Base-by-base conservation (phyloP, 2,329 filamentous ascomycete genomes). In the Fusarium marasasianum region DNA sequence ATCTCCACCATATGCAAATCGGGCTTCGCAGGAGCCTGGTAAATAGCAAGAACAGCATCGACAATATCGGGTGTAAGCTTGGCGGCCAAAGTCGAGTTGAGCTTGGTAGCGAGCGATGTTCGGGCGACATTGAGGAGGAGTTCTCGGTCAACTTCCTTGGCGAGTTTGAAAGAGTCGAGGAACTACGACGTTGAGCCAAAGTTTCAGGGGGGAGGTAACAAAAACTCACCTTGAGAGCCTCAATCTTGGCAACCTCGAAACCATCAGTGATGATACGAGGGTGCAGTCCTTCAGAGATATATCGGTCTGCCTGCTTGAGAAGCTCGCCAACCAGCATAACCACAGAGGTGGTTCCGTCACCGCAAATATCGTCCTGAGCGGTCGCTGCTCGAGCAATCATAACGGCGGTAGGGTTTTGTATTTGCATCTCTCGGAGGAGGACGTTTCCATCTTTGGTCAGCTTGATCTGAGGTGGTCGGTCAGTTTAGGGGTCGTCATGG, bases 1-100 rank as follows among this genome's bases (percentile, higher is more conserved):
- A 99, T 98, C 85, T 99, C 96, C 76, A 99, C 90, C 96, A 99
- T 99, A 87, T 98, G 96, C 80, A 99, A 85, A 85, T 99, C 96
- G 64, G 97, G 97, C 87, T 98, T 98, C 72, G 91, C 91, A 33
- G 94, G 94, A 24, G 94, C 87, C 82, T 95, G 90, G 87, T 98
- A 95, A 82, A 99, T 99, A 74, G 96, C 91, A 65, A 99, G 91
- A 54, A 99, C 96, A 68, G 96, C 94, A 82, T 99, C 96, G 80
- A 98, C 96, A 80, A 99, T 98, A 79, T 94, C 93, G 66, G 96
- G 95, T 1, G 95, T 98, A 71, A 99, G 91, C 82, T 95, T 94
- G 81, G 95, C 91, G 56, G 96, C 96, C 69, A 99, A 91, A 43
- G 91, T 93, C 72, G 91, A 89, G 86, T 98, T 98, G 77, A 99